Conservation (phyloP, 108 stramenopile species). For the Cyclotella baltica region DNA sequence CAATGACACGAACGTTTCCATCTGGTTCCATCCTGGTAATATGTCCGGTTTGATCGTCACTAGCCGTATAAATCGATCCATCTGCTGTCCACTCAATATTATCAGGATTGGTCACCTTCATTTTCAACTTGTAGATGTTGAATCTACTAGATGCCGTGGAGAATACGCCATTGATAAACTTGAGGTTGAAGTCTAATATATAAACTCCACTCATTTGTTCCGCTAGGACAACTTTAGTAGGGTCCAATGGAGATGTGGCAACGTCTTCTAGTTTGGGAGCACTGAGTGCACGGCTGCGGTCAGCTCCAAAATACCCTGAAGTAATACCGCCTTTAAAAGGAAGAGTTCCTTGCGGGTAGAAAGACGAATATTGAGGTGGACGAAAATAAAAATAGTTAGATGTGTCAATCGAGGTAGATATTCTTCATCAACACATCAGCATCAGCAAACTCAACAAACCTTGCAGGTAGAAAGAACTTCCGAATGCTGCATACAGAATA, state of each 20-base stretch:
- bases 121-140: constrained; percentile 7
- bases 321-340: constrained; percentile 8
- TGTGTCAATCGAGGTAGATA: too few species aligned
- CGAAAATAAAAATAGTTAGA: background rate
- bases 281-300: background rate
- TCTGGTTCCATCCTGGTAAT: constrained; percentile 30
- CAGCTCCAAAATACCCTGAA: constrained; percentile 15
- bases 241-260: constrained; percentile 34
- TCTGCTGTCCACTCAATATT: constrained; percentile 48
- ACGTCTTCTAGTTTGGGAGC: constrained; percentile 40
- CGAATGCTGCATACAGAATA: constrained; percentile 14
- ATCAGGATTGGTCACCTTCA: constrained; percentile 22
- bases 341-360: constrained; percentile 8
- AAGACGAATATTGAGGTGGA: constrained; percentile 23
- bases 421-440: too few species aligned
- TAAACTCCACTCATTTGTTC: constrained; percentile 26
- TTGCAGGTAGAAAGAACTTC: constrained; percentile 20
- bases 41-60: constrained; percentile 24
- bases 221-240: constrained; percentile 30
- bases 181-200: constrained; percentile 21
- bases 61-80: constrained; percentile 26
- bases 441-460: background rate
- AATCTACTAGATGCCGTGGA: constrained; percentile 10
- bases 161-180: constrained; percentile 17
- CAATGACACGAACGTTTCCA: constrained; percentile 12